Base-by-base conservation (phyloP, 2,329 filamentous ascomycete species). In the Sporothrix sp. region DNA sequence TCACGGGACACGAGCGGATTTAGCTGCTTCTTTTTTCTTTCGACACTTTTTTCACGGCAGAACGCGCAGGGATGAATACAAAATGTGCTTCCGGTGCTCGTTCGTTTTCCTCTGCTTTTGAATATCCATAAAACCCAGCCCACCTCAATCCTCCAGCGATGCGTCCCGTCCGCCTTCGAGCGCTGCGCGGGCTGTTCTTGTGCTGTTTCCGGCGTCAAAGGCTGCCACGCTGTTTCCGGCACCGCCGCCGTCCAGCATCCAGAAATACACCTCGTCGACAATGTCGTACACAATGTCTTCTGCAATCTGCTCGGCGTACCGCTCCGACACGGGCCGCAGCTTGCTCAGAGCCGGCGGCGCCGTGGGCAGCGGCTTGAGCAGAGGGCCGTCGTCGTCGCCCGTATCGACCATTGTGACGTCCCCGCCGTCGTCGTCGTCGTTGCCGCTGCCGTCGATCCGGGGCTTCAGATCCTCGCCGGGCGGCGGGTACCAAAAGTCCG, bases 281-380 rank as follows among this genome's bases (percentile, higher is more conserved):
- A 98, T 78, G 65, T 98, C 93, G 64, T 89, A 95, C 27, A 95
- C 78, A 21, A 96, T 74, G 61, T 98, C 93, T 68, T 98, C 93
- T 13, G 85, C 89, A 54, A 98, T 90, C 70, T 97, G 91, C 63
- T 98, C 90, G 53, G 82, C 80, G 66, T 89, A 97, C 28, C 93
- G 79, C 55, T 94, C 86, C 7, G 80, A 78, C 20, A 95, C 71
- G 1, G 86, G 72, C 30, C 79, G 75, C 1, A 82, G 58, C 48
- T 59, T 62, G n/a, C 39, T 50, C n/a, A 57, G 46, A 8, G 52
- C 21, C 23, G 54, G 45, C 11, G 45, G 27, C 3, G 32, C 37
- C n/a, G 27, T 33, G 16, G 49, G 36, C 27, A 36, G 13, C 7
- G 25, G 1, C 18, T 33, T 21, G 20, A 10, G 25, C 18, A 30